phyloP scores from a whole-genome alignment of 331 rosid species.

The Rosa hybrid region DNA sequence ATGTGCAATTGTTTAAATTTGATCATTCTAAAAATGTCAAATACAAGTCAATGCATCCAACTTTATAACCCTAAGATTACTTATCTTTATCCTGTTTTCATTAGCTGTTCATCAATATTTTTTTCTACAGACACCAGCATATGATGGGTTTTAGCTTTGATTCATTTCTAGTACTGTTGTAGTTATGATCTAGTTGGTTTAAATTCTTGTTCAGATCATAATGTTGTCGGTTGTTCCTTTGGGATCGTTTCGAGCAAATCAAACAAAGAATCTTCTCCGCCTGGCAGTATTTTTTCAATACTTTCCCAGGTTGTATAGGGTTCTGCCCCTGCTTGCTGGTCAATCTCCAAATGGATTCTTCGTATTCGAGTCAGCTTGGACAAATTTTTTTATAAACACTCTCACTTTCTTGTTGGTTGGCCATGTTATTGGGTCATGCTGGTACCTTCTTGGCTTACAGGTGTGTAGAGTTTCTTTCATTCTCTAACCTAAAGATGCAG shows the following conservation, averaged over 20 bases:
- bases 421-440: constrained; percentile 75
- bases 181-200: background rate
- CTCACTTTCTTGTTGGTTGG: constrained; percentile 67
- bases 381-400: constrained; percentile 76
- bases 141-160: background rate
- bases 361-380: constrained; percentile 86
- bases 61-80: background rate
- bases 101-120: background rate
- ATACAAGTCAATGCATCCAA: background rate
- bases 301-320: constrained; percentile 67
- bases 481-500: background rate
- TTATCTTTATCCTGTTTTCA: background rate
- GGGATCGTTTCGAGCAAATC: constrained; percentile 67
- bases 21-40: background rate
- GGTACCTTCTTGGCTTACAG: constrained; percentile 93
- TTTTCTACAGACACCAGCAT: background rate
- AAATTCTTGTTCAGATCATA: constrained; percentile 48
- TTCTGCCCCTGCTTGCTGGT: constrained; percentile 68
- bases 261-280: constrained; percentile 73
- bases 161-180: background rate
- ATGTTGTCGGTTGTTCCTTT: constrained; percentile 48
- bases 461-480: constrained; percentile 32
- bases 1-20: background rate
- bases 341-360: constrained; percentile 78
- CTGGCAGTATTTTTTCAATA: constrained; percentile 62